A percentile compares a stretch with the other conserved stretches of the same genome.
These are phyloP conservation scores for Centella asiatica DNA, from an alignment of 129 eudicot species.

Conservation along the genomic window DNA sequence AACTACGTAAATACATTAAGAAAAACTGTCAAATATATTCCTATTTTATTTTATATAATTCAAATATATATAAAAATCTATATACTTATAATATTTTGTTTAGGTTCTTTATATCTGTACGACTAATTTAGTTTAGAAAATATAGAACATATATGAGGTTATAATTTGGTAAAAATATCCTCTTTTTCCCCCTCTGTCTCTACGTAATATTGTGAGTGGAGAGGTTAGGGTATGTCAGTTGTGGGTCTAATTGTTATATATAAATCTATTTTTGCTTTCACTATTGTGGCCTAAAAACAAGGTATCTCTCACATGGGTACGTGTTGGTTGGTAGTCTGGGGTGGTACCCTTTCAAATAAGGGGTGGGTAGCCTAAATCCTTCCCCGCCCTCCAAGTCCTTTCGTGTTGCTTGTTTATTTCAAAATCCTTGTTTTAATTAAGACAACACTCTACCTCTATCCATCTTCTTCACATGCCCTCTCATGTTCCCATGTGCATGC, in stretches of 20 bases:
- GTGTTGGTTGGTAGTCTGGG: constrained; percentile 32
- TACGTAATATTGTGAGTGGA: too few relatives aligned
- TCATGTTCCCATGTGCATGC: constrained; percentile 49
- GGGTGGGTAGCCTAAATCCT: constrained; percentile 34
- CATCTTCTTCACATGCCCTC: constrained; percentile 38
- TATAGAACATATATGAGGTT: too few relatives aligned
- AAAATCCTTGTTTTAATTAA: constrained; percentile 26
- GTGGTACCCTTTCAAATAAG: constrained; percentile 38
- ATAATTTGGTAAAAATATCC: too few relatives aligned
- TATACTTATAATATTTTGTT: too few relatives aligned
- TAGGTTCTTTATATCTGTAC: too few relatives aligned
- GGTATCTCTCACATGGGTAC: constrained; percentile 22
- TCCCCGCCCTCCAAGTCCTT: constrained; percentile 32
- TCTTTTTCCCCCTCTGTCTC: too few relatives aligned
- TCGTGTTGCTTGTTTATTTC: constrained; percentile 3
- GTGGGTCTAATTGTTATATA: not conserved
- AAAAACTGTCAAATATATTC: too few relatives aligned
- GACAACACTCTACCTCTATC: constrained; percentile 12
- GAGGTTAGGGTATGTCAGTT: too few relatives aligned
- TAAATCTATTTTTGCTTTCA: not conserved
- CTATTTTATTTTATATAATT: too few relatives aligned
- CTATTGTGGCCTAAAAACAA: constrained; percentile 1
- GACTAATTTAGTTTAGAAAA: too few relatives aligned
- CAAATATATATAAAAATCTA: too few relatives aligned
- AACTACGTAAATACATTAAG: too few relatives aligned